Conservation (phyloP, 2,329 filamentous ascomycete species). For the Cladosporium oxysporum region DNA sequence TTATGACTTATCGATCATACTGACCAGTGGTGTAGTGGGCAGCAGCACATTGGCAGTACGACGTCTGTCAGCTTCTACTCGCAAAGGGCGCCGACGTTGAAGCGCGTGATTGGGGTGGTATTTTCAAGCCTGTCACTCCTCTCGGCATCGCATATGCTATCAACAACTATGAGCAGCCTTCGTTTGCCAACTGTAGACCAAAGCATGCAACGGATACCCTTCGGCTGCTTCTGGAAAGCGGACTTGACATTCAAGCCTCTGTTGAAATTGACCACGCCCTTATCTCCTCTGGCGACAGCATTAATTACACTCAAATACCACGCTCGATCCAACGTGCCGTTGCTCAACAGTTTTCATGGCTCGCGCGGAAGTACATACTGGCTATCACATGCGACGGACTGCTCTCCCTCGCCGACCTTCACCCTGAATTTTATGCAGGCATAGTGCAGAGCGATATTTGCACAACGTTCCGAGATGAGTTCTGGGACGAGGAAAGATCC, state of each 20-base stretch:
- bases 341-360: background rate
- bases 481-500: background rate
- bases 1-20: background rate
- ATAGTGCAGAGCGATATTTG: background rate
- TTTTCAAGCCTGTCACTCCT: background rate
- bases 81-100: background rate
- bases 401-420: no score
- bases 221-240: background rate
- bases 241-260: background rate
- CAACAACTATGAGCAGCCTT: background rate
- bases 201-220: background rate
- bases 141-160: background rate
- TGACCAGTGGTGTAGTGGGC: background rate
- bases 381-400: background rate
- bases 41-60: background rate
- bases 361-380: background rate
- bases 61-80: background rate
- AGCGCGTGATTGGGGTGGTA: background rate
- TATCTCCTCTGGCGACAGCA: no score
- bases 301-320: background rate
- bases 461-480: background rate
- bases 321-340: background rate
- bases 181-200: background rate
- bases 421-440: background rate
- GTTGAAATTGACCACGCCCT: background rate